These are phyloP conservation scores for Ogataea wickerhamii DNA, from an alignment of 805 yeast genomes.

Conservation along the genomic window DNA sequence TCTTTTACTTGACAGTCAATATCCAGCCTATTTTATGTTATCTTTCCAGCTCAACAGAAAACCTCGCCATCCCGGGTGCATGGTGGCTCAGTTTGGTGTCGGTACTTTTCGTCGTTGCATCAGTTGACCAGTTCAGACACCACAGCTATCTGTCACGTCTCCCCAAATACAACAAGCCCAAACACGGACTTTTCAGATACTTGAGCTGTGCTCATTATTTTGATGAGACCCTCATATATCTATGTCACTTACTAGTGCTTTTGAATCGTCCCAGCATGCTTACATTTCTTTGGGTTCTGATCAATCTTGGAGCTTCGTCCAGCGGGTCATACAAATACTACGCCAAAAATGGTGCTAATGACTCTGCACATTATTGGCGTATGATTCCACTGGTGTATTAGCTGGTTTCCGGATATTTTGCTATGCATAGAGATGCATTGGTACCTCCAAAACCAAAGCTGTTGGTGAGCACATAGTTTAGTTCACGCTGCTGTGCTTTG, in stretches of 20 bases:
- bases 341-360: constrained; percentile 18
- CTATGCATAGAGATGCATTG: constrained; percentile 68
- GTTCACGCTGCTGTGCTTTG: constrained; percentile 32
- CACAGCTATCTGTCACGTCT: constrained; percentile 49
- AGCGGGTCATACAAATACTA: constrained; percentile 50
- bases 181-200: constrained; percentile 43
- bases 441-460: constrained; percentile 99
- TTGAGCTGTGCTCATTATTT: constrained; percentile 66
- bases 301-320: constrained; percentile 56
- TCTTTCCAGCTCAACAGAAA: constrained; percentile 3
- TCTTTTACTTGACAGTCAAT: constrained; percentile 52
- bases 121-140: constrained; percentile 45
- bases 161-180: constrained; percentile 56
- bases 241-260: constrained; percentile 25
- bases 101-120: constrained; percentile 30
- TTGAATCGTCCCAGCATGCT: constrained; percentile 20
- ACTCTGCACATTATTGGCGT: constrained; percentile 13
- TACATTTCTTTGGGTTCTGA: constrained; percentile 36
- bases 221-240: constrained; percentile 60
- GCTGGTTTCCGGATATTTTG: constrained; percentile 22
- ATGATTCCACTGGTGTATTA: constrained; percentile 32
- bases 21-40: constrained; percentile 29
- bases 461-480: constrained; percentile 69
- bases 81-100: constrained; percentile 3
- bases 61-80: neutral